These are phyloP conservation scores for Kluyveromyces starmeri DNA, from an alignment of 805 yeast genomes.

Conservation along the genomic window DNA sequence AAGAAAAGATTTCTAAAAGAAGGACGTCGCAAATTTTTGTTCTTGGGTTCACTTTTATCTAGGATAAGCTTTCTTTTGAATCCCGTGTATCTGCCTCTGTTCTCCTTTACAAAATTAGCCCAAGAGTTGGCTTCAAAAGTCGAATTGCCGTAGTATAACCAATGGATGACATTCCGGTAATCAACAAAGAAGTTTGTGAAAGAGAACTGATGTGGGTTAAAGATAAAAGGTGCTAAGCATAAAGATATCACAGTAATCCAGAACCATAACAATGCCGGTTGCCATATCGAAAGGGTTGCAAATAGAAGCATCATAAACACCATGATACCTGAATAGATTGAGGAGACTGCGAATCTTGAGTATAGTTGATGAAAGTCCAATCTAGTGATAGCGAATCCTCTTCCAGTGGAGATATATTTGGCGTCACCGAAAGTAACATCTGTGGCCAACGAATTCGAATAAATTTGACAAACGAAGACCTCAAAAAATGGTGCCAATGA, in stretches of 20 bases:
- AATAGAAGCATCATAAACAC: constrained; percentile 62
- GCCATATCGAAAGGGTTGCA: constrained; percentile 77
- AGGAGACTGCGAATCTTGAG: constrained; percentile 64
- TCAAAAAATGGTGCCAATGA: constrained; percentile 89
- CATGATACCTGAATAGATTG: constrained; percentile 72
- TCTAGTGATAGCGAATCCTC: constrained; percentile 88
- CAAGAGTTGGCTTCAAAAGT: constrained; percentile 65
- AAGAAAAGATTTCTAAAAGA: constrained; percentile 68
- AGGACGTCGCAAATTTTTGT: constrained; percentile 64
- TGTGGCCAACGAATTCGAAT: constrained; percentile 65
- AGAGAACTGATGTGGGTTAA: constrained; percentile 70
- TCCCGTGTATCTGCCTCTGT: constrained; percentile 88
- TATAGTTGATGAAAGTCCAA: constrained; percentile 62
- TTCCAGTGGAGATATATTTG: constrained; percentile 80
- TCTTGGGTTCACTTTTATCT: constrained; percentile 54
- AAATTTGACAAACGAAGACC: constrained; percentile 90
- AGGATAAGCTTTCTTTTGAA: constrained; percentile 67
- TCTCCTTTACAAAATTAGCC: constrained; percentile 63
- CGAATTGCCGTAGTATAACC: constrained; percentile 78
- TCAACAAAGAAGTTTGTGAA: constrained; percentile 64
- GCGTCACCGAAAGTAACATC: constrained; percentile 91
- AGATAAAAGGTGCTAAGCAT: constrained; percentile 62
- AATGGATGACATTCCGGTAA: constrained; percentile 51
- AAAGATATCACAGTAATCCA: constrained; percentile 64
- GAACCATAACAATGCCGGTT: constrained; percentile 61